A percentile compares a stretch with the other conserved stretches of the same genome.
Conservation (phyloP, 1,284 basidiomycete species). For the Afroboletus lepidellus region DNA sequence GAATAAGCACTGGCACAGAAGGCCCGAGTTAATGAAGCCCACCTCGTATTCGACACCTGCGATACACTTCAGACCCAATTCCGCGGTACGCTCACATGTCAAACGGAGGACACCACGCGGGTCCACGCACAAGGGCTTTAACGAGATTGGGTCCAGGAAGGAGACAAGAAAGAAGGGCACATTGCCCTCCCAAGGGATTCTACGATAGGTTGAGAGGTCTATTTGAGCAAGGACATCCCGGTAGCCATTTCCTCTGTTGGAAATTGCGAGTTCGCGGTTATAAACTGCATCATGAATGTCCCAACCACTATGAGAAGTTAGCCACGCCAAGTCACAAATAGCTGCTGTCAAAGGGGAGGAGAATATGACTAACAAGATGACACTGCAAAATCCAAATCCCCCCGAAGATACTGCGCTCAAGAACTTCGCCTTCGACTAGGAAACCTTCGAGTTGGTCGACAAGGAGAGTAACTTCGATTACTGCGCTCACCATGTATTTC, state of each 20-base stretch:
- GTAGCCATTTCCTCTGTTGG: slow-evolving; percentile 90
- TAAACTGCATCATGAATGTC: slow-evolving; percentile 87
- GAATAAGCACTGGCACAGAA: slow-evolving; percentile 3
- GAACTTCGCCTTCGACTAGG: slow-evolving; percentile 88
- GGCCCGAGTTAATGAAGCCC: slow-evolving; percentile 18
- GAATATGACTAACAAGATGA: slow-evolving; percentile 68
- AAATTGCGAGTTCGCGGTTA: slow-evolving; percentile 82
- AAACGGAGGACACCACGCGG: slow-evolving; percentile 80
- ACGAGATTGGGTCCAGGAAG: slow-evolving; percentile 84
- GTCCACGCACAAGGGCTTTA: slow-evolving; percentile 75
- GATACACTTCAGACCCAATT: slow-evolving; percentile 58
- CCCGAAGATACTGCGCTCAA: slow-evolving; percentile 78
- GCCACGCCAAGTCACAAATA: not conserved
- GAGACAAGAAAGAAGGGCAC: slow-evolving; percentile 92
- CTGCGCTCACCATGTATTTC: slow-evolving; percentile 84
- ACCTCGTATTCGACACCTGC: slow-evolving; percentile 93
- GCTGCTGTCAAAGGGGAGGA: not conserved
- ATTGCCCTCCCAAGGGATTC: slow-evolving; percentile 91
- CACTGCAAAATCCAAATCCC: slow-evolving; percentile 91
- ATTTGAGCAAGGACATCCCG: slow-evolving; percentile 83
- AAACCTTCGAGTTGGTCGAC: slow-evolving; percentile 7
- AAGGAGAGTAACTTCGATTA: not conserved
- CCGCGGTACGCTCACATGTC: slow-evolving; percentile 50
- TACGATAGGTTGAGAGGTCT: slow-evolving; percentile 82
- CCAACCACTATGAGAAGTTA: slow-evolving; percentile 60